Base-by-base conservation (phyloP, 202 grass and related monocot species). In the Zizania palustris region DNA sequence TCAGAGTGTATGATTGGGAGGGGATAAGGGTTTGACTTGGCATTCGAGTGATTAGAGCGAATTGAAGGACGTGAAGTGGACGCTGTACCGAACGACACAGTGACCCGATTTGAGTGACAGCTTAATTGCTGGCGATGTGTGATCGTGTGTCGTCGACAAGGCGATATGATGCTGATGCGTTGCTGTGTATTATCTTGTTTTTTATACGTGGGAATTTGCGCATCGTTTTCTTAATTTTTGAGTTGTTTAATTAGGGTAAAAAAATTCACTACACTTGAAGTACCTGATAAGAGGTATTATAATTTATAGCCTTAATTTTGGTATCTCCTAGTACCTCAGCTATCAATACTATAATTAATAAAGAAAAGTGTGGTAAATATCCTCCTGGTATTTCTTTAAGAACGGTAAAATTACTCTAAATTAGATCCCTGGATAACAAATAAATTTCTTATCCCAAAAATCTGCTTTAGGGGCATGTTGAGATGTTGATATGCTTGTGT, bases 21-120 rank as follows among this genome's bases (percentile, higher is more conserved):
- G 40, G 44, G 19, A 43, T 14, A 14, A 16, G 39, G 55, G 76
- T 75, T 65, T 44, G 51, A 67, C 54, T 76, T 63, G 61, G 77
- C 81, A 66, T 64, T 61, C 46, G 61, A 80, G 76, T 16, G 71
- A 80, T 60, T 20, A 54, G 21, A 36, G 65, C 20, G 51, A n/a
- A n/a, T n/a, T n/a, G n/a, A 68, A 34, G 39, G 43, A 15, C 44
- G n/a, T 71, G 86, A 88, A 43, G 76, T 76, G 45, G 81, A 88
- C 81, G 72, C 67, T 37, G 3, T 40, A 88, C 86, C 86, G 28
- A 84, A 88, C 67, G 38, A 46, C 28, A 38, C 75, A 19, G 67
- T 51, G 78, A 72, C 58, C 5, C 0, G 7, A 15, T 55, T 65
- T 16, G 8, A 62, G 56, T 54, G 51, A 55, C 16, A 55, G 28